Base-by-base conservation (phyloP, 352 stramenopile species). In the Phytophthora colocasiae region DNA sequence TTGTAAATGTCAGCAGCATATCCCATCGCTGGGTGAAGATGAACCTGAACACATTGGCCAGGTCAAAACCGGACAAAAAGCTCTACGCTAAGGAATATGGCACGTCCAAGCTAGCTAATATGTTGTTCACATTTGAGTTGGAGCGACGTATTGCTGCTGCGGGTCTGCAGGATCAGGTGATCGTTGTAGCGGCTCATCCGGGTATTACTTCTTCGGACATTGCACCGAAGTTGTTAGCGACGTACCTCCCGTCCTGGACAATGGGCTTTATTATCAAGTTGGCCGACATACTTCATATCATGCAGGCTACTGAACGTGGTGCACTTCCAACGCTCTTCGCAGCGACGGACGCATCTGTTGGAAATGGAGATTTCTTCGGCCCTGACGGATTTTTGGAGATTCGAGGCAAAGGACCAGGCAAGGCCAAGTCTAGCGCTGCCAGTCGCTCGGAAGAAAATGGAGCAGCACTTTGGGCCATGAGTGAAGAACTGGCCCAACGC, bases 91-190 rank as follows among this genome's bases (percentile, higher is more conserved):
- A 78, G 52, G 80, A 89, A 40, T 89, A 89, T 61, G 56, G 48
- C 49, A 71, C 60, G 31, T 87, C 80, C 31, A 85, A 85, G 61
- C 45, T 85, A 24, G 58, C 68, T 7, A 83, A 80, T 11, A 31
- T 85, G 49, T 53, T 85, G 17, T 85, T 85, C 48, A 81, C 74
- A 9, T 80, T 74, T 49, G 77, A 85, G 29, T 34, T 85, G 15
- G n/a, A 78, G 7, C 68, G 77, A 29, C 71, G 77, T 14, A 47
- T 85, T 31, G 44, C 29, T 11, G 44, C 53, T 0, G 65, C 61
- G 1, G 75, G 71, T 6, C 26, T 82, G 34, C 24, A 41, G 1
- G 54, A 54, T 26, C 51, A 67, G 9, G 63, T 87, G 19, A 17
- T 81, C 11, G 69, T 64, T 5, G 62, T 87, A 24, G 75, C 67